Evolutionary conservation across 1,284 basidiomycete species (phyloP).

Genomic region (Papiliotrema laurentii): DNA sequence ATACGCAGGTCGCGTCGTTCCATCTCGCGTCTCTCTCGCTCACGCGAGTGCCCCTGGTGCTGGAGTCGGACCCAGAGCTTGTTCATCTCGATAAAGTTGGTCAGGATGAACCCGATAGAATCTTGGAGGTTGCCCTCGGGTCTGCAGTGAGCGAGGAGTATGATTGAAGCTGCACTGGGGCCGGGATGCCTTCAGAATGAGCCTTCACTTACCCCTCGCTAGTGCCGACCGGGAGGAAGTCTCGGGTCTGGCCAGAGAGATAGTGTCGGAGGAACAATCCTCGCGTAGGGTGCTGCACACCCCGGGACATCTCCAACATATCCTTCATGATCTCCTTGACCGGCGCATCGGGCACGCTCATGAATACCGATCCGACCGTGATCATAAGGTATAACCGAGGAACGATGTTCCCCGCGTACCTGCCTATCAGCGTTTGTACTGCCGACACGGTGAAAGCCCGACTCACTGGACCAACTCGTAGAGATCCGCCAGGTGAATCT

Average conservation of each 20-base stretch:
- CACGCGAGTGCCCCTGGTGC: slow-evolving; percentile 90
- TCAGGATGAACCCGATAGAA: slow-evolving; percentile 87
- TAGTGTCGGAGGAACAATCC: slow-evolving; percentile 92
- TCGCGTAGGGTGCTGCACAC: slow-evolving; percentile 86
- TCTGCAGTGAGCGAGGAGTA: slow-evolving; percentile 49
- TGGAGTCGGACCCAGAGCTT: slow-evolving; percentile 96
- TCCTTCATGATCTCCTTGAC: slow-evolving; percentile 99
- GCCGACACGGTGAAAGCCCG: background rate
- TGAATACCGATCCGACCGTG: slow-evolving; percentile 94
- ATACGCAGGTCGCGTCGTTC: slow-evolving; percentile 89
- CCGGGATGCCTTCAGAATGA: no score
- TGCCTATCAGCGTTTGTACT: slow-evolving; percentile 6
- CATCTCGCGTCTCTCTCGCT: slow-evolving; percentile 90
- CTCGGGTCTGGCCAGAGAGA: slow-evolving; percentile 88
- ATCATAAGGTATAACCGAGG: slow-evolving; percentile 96
- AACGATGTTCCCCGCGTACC: slow-evolving; percentile 61
- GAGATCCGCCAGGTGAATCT: slow-evolving; percentile 90
- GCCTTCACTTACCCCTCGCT: slow-evolving; percentile 65
- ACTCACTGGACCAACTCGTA: slow-evolving; percentile 93
- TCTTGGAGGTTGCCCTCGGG: slow-evolving; percentile 83
- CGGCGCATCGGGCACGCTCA: slow-evolving; percentile 90
- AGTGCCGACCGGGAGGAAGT: slow-evolving; percentile 80
- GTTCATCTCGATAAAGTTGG: slow-evolving; percentile 99
- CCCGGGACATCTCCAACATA: slow-evolving; percentile 98
- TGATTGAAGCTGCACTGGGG: no score